Evolutionary conservation across 2,329 filamentous ascomycete genomes (phyloP), one percentile per base, ranked within the genome.

Genomic region (Fusarium citri): DNA sequence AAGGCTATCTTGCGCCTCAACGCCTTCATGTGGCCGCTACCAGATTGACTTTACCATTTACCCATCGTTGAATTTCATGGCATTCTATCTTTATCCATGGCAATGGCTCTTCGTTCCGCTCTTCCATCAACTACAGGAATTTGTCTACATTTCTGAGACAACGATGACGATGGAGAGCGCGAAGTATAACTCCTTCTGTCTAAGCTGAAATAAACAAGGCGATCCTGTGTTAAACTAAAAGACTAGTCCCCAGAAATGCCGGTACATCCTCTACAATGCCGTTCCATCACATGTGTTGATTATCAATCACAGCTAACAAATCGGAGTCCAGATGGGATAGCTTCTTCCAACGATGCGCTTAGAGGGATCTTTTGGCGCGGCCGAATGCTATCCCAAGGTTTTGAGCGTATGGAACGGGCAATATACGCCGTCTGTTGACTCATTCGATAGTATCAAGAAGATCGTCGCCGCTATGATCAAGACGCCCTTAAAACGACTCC

Each of bases 21-120:
- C 66, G 43, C 61, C 47, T 41, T 34, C 18, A 37, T 55, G 25
- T 40, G 49, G 49, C 53, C 57, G 40, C 31, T 49, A 51, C 46
- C 48, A 23, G 25, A 37, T 64, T 63, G 51, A 57, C 31, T 58
- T 57, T 53, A 18, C 28, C 31, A 23, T 55, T 28, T 15, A 9
- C 20, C 26, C 55, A 25, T 60, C 28, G 25, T 43, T n/a, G 22
- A 26, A 23, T 54, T 18, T 28, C 26, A 49, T 31, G 25, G 31
- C n/a, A 64, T 66, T 69, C 65, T 61, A 51, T 55, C 59, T 68
- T 55, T 61, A 51, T 40, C 54, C 16, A 28, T 66, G n/a, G n/a
- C 25, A 40, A 28, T 66, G 16, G 20, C 22, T 31, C 28, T 42
- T 31, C 25, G 41, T 65, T 20, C 60, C 47, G 48, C 37, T 42